Conservation (phyloP, 2,329 filamentous ascomycete genomes). For the Colletotrichum filicis region DNA sequence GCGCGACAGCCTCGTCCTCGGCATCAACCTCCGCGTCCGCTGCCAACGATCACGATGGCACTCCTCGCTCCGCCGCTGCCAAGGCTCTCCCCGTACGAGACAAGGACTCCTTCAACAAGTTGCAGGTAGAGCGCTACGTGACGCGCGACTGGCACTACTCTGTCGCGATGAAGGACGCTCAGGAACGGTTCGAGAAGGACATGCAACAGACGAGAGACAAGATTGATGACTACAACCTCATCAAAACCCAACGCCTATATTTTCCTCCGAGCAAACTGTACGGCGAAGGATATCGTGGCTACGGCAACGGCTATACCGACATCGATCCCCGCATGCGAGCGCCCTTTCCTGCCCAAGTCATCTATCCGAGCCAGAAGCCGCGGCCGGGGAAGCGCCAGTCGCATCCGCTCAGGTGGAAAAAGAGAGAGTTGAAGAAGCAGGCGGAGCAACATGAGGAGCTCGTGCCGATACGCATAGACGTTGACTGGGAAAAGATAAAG, state of each 20-base stretch:
- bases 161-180: constrained; percentile 61
- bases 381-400: constrained; percentile 82
- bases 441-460: constrained; percentile 92
- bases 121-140: constrained; percentile 65
- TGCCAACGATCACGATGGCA: constrained; percentile 34
- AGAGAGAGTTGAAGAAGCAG: constrained; percentile 85
- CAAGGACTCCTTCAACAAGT: constrained; percentile 64
- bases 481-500: constrained; percentile 95
- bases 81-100: constrained; percentile 57
- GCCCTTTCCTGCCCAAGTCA: constrained; percentile 51
- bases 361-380: constrained; percentile 83
- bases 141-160: constrained; percentile 65
- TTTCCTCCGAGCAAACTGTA: constrained; percentile 69
- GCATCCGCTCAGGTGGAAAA: constrained; percentile 76
- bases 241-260: constrained; percentile 65
- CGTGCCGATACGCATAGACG: constrained; percentile 89
- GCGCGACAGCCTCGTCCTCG: constrained; percentile 45
- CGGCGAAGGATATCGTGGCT: constrained; percentile 86
- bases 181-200: constrained; percentile 65
- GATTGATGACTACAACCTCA: constrained; percentile 74
- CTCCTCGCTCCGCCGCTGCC: constrained; percentile 30
- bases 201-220: constrained; percentile 74
- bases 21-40: constrained; percentile 43
- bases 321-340: constrained; percentile 38
- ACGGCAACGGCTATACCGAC: constrained; percentile 88